Evolutionary conservation across 345 rosid genomes (phyloP), one percentile per base, ranked within the genome.

Genomic region (Acer campestre): DNA sequence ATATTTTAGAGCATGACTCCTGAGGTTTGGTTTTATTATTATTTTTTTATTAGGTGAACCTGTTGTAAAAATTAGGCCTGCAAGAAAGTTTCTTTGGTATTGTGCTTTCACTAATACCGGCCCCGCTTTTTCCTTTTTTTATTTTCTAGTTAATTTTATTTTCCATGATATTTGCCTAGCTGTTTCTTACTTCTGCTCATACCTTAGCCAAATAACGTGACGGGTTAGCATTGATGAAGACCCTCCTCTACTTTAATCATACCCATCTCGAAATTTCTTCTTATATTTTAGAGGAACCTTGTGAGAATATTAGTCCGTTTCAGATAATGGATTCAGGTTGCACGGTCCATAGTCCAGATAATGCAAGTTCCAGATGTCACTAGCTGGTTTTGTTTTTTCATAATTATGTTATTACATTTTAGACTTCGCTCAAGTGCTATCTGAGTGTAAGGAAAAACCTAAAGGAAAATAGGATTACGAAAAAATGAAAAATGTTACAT

Each of bases 51-150:
- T 63, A 62, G 73, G n/a, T 61, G 38, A 63, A 68, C 27, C 18
- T 72, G 63, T 20, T 71, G 80, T 79, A 73, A 76, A 79, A 76
- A 20, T 44, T 71, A 67, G 56, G 51, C 23, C 20, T 75, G 68
- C 29, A 49, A 67, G 55, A 27, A 56, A 59, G 25, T 46, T 56
- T 10, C 12, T 44, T 20, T 10, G 31, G n/a, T 13, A 38, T 10
- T 12, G 22, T 58, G 25, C 58, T 23, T 65, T 61, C 25, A 7
- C 0, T 46, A 12, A 8, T 10, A 10, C 11, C 68, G 17, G 61
- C 13, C 12, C 38, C 68, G 0, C 7, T 2, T 23, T 1, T 55
- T 71, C 29, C 20, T 40, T 22, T 1, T 22, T 3, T 1, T 7
- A 23, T 62, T 62, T 62, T 35, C 35, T 4, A 38, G 55, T 55